Evolutionary conservation across 805 yeast species (phyloP), one percentile per base, ranked within the genome.

Genomic region (Pichia nakasei): DNA sequence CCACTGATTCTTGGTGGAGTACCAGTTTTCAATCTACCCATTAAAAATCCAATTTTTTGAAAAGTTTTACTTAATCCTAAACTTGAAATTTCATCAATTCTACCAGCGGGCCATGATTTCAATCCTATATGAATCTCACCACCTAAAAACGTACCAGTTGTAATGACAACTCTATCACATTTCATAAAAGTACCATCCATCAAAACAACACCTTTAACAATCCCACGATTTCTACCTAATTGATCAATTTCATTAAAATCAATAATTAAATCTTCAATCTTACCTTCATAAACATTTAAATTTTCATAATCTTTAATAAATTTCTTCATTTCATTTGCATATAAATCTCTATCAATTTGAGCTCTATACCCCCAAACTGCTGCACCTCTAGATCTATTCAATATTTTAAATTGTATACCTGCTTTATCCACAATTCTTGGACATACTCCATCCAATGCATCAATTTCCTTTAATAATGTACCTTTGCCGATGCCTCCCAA

Each of bases 401-500:
- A 68, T 48, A 86, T 80, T 56, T 86, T 87, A 64, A 81, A 93
- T 60, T 89, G 96, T 26, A 89, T 84, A 0, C 97, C 98, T 0
- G 97, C 94, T 53, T 73, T 69, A 64, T 93, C 99, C 2, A 93
- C 88, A n/a, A 93, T 78, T 46, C 75, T 69, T 0, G 89, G 80
- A 5, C 94, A 79, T 1, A 91, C 84, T 9, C 99, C 99, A 61
- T 91, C 99, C 37, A 93, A 66, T 0, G 99, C 97, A 67, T 93
- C 99, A 13, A 93, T 87, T 64, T 93, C 99, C 51, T 86, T 75
- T 33, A 93, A 66, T 35, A 93, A 66, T 0, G 96, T 91, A 15
- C 98, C 99, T 58, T 93, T 93, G 1, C 98, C 99, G 44, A 93
- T 89, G 49, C 99, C 99, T 32, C 98, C 99, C 82, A 88, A 85